A percentile compares a stretch with the other conserved stretches of the same genome.
Conservation (phyloP, 805 yeast species). For the Osmozyma mogii region DNA sequence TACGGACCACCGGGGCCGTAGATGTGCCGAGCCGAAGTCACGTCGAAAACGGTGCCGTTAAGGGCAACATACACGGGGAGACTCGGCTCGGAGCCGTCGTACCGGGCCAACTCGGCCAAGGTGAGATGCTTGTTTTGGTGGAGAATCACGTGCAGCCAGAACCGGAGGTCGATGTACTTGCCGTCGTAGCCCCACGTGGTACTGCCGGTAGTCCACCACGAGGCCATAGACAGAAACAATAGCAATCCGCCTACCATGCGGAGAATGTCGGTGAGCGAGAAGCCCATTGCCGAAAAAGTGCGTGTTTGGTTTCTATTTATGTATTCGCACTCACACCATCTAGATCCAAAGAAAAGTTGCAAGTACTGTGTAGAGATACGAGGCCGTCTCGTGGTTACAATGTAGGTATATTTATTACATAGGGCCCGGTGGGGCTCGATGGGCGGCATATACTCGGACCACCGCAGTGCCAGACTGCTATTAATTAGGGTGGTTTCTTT, state of each 20-base stretch:
- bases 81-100: slow-evolving; percentile 40
- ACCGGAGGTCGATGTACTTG: slow-evolving; percentile 37
- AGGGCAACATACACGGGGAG: slow-evolving; percentile 54
- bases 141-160: slow-evolving; percentile 20
- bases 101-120: slow-evolving; percentile 37
- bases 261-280: slow-evolving; percentile 32
- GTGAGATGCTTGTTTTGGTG: slow-evolving; percentile 26
- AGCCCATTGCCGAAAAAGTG: no score
- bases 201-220: slow-evolving; percentile 53
- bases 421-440: neutral
- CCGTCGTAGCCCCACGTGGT: slow-evolving; percentile 57
- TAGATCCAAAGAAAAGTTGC: neutral
- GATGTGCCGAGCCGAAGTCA: slow-evolving; percentile 37
- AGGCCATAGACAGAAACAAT: slow-evolving; percentile 38
- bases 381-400: neutral
- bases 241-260: slow-evolving; percentile 41
- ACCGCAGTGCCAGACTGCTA: no score
- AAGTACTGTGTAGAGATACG: neutral
- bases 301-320: no score
- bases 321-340: no score
- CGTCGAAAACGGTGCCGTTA: slow-evolving; percentile 60
- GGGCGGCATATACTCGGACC: no score
- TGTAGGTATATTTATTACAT: neutral
- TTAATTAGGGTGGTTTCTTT: no score
- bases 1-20: slow-evolving; percentile 60